These are phyloP conservation scores for Lepraria neglecta DNA, from an alignment of 495 filamentous ascomycete species.

Conservation along the genomic window DNA sequence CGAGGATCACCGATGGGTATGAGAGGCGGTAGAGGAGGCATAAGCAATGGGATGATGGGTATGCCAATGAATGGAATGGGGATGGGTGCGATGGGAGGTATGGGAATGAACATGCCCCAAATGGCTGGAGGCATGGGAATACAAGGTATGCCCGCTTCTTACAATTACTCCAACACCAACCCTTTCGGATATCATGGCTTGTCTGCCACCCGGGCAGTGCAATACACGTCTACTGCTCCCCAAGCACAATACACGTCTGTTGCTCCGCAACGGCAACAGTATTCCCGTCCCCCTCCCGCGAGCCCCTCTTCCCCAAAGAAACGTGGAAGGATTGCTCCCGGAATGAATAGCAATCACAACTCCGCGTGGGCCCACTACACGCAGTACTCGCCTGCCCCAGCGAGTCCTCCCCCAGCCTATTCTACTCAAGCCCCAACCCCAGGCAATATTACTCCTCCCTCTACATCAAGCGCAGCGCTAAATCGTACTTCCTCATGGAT, in stretches of 20 bases:
- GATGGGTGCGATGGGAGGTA: slow-evolving; percentile 52
- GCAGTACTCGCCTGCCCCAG: slow-evolving; percentile 9
- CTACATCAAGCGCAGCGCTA: slow-evolving; percentile 20
- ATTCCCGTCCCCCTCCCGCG: not conserved
- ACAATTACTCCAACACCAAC: slow-evolving; percentile 4
- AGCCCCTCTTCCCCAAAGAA: not conserved
- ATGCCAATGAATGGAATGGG: slow-evolving; percentile 28
- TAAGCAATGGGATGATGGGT: slow-evolving; percentile 43
- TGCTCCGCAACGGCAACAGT: not conserved
- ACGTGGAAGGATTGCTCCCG: not conserved
- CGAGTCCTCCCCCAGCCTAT: slow-evolving; percentile 1
- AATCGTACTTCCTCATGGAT: slow-evolving; percentile 10
- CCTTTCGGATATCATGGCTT: not conserved
- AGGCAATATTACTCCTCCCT: not conserved
- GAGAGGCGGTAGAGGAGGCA: slow-evolving; percentile 64
- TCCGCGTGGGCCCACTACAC: slow-evolving; percentile 13
- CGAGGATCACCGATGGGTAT: slow-evolving; percentile 60
- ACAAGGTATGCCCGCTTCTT: slow-evolving; percentile 48
- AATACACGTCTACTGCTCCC: slow-evolving; percentile 1
- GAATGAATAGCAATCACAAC: not conserved
- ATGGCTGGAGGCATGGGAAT: slow-evolving; percentile 53
- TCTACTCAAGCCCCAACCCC: slow-evolving; percentile 4
- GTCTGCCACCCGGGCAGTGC: slow-evolving; percentile 9
- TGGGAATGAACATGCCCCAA: slow-evolving; percentile 60
- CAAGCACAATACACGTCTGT: slow-evolving; percentile 5